These are phyloP conservation scores for Rhodotorula toruloides DNA, from an alignment of 768 basidiomycete species.

Conservation along the genomic window DNA sequence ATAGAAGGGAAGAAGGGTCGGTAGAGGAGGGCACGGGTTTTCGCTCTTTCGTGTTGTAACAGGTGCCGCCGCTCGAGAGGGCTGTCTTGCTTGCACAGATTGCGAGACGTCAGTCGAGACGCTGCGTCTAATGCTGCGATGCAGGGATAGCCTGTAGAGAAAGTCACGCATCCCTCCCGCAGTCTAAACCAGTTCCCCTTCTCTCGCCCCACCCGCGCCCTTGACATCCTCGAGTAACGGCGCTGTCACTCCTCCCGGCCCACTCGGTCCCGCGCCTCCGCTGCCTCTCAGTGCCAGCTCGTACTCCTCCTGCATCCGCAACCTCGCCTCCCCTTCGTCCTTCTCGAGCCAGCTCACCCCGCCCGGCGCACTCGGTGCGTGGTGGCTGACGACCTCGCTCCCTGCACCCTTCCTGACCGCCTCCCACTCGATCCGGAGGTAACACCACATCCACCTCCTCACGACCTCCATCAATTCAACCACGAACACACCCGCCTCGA, in stretches of 20 bases:
- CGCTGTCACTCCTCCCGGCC: background rate
- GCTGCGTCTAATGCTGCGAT: background rate
- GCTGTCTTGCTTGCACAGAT: too few relatives aligned
- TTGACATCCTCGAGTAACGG: background rate
- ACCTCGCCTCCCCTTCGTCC: slow-evolving; percentile 18
- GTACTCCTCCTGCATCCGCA: slow-evolving; percentile 22
- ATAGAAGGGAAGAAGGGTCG: background rate
- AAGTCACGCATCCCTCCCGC: background rate
- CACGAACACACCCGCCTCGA: slow-evolving; percentile 77
- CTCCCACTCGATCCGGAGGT: slow-evolving; percentile 95
- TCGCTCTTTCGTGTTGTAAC: background rate
- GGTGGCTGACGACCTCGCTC: background rate
- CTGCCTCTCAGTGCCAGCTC: slow-evolving; percentile 13
- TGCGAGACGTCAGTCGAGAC: background rate
- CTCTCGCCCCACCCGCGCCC: background rate
- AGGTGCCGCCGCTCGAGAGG: too few relatives aligned
- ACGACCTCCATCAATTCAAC: slow-evolving; percentile 84
- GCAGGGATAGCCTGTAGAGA: background rate
- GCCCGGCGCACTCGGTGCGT: background rate
- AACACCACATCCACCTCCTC: slow-evolving; percentile 97
- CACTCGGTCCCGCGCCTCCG: background rate
- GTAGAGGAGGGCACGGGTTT: background rate
- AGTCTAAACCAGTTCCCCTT: background rate
- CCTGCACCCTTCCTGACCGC: slow-evolving; percentile 58
- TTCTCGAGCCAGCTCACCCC: slow-evolving; percentile 26